Evolutionary conservation across 2,329 filamentous ascomycete genomes (phyloP).

Genomic region (Neofusicoccum kwambonambiense): DNA sequence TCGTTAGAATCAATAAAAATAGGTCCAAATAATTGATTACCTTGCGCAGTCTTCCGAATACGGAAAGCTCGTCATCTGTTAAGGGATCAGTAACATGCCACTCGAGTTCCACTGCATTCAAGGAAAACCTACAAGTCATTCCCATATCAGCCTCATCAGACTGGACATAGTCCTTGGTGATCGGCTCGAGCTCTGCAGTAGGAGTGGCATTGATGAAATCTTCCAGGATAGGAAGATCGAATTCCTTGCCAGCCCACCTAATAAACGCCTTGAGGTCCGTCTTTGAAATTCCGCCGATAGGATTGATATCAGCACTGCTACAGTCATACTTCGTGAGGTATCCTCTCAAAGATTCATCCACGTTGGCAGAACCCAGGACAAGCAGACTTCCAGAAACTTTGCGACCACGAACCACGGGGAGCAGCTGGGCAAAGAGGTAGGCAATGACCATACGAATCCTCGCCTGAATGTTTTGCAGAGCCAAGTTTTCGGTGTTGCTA

Average conservation of each 20-base stretch:
- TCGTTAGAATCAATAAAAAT: conserved; percentile 19
- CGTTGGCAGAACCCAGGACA: conserved; percentile 67
- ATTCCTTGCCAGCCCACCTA: conserved; percentile 52
- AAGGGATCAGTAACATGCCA: neutral
- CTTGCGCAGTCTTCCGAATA: conserved; percentile 56
- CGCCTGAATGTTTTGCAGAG: conserved; percentile 68
- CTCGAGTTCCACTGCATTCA: too few species aligned
- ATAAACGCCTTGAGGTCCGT: conserved; percentile 72
- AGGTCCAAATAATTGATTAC: conserved; percentile 18
- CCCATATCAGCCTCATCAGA: conserved; percentile 56
- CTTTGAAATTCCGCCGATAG: conserved; percentile 63
- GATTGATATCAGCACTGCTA: conserved; percentile 52
- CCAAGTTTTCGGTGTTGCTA: conserved; percentile 59
- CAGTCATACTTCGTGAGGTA: conserved; percentile 73
- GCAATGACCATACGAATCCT: conserved; percentile 64
- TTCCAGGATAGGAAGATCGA: conserved; percentile 62
- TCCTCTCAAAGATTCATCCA: conserved; percentile 53
- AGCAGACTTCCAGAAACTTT: conserved; percentile 60
- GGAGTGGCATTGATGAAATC: conserved; percentile 58
- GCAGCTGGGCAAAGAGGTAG: conserved; percentile 63
- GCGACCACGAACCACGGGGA: conserved; percentile 58
- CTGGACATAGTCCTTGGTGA: conserved; percentile 61
- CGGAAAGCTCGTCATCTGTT: conserved; percentile 50
- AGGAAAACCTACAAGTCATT: conserved; percentile 30
- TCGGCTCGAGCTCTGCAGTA: conserved; percentile 58